These are phyloP conservation scores for Zasmidium cellare DNA, from an alignment of 2,329 filamentous ascomycete species.

Conservation along the genomic window DNA sequence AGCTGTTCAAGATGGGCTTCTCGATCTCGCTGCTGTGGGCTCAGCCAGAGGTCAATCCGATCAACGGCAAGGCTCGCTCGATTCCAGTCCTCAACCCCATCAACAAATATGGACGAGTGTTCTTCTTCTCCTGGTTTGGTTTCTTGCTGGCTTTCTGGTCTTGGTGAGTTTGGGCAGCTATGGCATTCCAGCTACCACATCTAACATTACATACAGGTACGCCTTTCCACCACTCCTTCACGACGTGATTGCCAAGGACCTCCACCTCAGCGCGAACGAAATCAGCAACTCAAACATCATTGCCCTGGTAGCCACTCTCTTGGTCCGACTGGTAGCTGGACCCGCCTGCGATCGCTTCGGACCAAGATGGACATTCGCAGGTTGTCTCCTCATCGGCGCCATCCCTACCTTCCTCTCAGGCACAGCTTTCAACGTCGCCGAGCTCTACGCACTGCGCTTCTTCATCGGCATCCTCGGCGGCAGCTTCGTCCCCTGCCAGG, in stretches of 20 bases:
- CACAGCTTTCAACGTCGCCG: slow-evolving; percentile 65
- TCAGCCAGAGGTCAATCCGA: slow-evolving; percentile 75
- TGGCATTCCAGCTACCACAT: not conserved
- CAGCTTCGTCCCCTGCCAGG: slow-evolving; percentile 81
- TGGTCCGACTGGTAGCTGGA: slow-evolving; percentile 76
- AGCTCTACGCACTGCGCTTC: slow-evolving; percentile 73
- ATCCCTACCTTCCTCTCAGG: slow-evolving; percentile 82
- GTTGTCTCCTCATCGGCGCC: slow-evolving; percentile 72
- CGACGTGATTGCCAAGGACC: slow-evolving; percentile 76
- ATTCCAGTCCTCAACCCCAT: slow-evolving; percentile 77
- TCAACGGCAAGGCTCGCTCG: slow-evolving; percentile 78
- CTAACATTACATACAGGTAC: slow-evolving; percentile 60
- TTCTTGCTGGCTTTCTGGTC: slow-evolving; percentile 89
- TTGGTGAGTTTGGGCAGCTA: slow-evolving; percentile 50
- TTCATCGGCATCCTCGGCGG: slow-evolving; percentile 79
- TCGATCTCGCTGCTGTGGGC: slow-evolving; percentile 38
- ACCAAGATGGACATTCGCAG: slow-evolving; percentile 75
- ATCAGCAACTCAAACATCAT: slow-evolving; percentile 90
- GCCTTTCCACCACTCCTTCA: slow-evolving; percentile 82
- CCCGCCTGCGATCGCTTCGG: slow-evolving; percentile 85
- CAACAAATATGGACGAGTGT: slow-evolving; percentile 79
- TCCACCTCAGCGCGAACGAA: slow-evolving; percentile 68
- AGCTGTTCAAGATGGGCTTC: slow-evolving; percentile 20
- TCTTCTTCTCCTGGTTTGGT: slow-evolving; percentile 85
- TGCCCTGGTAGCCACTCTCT: slow-evolving; percentile 70